A percentile compares a stretch with the other conserved stretches of the same genome.
Evolutionary conservation across 768 basidiomycete species (phyloP).

Genomic region (Pulveroboletus sp.): DNA sequence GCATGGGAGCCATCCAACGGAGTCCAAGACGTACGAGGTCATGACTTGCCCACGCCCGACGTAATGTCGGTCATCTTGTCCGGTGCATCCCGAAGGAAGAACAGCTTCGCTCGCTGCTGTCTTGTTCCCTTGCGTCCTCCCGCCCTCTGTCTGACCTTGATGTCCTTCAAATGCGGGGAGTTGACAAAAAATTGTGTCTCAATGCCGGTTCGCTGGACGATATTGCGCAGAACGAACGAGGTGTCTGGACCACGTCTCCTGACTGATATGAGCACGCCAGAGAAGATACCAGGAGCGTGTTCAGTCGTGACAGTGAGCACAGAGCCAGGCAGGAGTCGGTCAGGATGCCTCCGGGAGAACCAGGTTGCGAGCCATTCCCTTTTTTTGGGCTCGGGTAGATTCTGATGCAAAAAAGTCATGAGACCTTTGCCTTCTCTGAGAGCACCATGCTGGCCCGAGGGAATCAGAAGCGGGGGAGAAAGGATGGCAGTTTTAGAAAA

Average conservation of each 20-base stretch:
- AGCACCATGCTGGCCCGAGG: conserved; percentile 35
- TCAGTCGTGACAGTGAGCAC: conserved; percentile 75
- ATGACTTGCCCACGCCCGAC: conserved; percentile 36
- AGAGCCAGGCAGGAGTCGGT: conserved; percentile 76
- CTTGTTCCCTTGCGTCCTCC: conserved; percentile 42
- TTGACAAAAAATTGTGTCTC: conserved; percentile 89
- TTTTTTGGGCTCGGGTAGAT: conserved; percentile 64
- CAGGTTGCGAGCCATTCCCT: conserved; percentile 59
- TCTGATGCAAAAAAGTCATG: conserved; percentile 67
- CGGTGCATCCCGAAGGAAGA: conserved; percentile 76
- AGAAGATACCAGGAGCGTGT: conserved; percentile 77
- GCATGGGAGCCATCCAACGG: neutral
- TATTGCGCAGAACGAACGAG: conserved; percentile 84
- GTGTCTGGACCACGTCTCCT: conserved; percentile 82
- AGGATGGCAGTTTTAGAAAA: conserved; percentile 68
- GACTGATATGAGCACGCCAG: conserved; percentile 82
- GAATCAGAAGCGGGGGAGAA: conserved; percentile 40
- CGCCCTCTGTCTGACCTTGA: conserved; percentile 70
- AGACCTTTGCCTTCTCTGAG: conserved; percentile 69
- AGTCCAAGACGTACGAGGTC: conserved; percentile 14
- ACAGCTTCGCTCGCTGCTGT: conserved; percentile 73
- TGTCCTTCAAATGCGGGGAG: conserved; percentile 83
- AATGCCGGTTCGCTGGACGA: conserved; percentile 86
- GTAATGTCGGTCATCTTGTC: conserved; percentile 79
- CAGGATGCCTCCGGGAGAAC: conserved; percentile 67